Conservation (phyloP, 2,329 filamentous ascomycete species). For the Diaporthe sp. region DNA sequence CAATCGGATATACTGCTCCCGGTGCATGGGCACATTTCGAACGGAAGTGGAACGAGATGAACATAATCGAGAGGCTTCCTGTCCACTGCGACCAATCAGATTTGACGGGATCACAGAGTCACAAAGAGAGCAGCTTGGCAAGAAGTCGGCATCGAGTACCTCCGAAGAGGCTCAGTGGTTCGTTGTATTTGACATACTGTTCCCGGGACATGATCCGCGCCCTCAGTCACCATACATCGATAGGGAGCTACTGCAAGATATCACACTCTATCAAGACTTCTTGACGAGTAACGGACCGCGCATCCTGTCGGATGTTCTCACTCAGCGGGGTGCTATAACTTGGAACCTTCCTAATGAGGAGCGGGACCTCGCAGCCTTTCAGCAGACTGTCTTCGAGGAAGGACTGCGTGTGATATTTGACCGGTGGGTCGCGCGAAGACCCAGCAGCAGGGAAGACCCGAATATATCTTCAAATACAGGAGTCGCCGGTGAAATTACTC, state of each 20-base stretch:
- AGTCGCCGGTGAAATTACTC: no score
- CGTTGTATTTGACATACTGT: slow-evolving; percentile 22
- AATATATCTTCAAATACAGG: no score
- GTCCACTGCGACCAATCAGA: not conserved
- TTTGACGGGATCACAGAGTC: not conserved
- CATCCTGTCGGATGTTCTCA: not conserved
- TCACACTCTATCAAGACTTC: not conserved
- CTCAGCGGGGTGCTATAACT: not conserved
- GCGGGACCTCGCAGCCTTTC: not conserved
- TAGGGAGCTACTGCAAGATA: not conserved
- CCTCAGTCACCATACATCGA: slow-evolving; percentile 17
- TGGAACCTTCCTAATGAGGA: not conserved
- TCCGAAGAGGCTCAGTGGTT: slow-evolving; percentile 23
- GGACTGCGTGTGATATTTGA: not conserved
- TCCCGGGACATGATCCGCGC: not conserved
- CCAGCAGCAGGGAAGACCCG: not conserved
- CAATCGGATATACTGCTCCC: not conserved
- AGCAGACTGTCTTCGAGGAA: not conserved
- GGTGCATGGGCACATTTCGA: slow-evolving; percentile 13
- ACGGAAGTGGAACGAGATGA: not conserved
- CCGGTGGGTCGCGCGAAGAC: not conserved
- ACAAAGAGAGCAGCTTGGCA: not conserved
- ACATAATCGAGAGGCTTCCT: not conserved
- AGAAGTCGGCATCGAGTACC: not conserved
- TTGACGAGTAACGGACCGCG: not conserved